Evolutionary conservation across 176 grass and related monocot species (phyloP).

Genomic region (Saccharum spontaneum): DNA sequence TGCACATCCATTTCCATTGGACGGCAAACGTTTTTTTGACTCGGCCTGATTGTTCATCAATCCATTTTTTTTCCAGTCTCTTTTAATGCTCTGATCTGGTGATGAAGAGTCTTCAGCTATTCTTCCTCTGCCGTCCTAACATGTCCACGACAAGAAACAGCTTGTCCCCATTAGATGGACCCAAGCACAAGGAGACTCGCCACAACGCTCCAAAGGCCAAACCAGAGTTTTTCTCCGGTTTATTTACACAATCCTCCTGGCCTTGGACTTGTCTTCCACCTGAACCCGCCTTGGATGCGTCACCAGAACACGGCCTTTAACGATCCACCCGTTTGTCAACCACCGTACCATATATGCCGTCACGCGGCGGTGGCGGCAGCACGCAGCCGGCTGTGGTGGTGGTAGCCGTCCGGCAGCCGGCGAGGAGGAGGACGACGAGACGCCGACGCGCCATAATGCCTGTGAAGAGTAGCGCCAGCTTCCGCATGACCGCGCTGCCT

Average conservation of each 20-base stretch:
- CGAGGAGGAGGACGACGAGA: too few relatives aligned
- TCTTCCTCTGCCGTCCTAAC: conserved; percentile 24
- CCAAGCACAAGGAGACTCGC: conserved; percentile 11
- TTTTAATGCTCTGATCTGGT: not conserved
- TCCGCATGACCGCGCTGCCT: conserved; percentile 35
- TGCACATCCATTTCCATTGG: not conserved
- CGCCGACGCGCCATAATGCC: conserved; percentile 8
- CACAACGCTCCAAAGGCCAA: conserved; percentile 1
- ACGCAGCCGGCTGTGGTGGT: conserved; percentile 12
- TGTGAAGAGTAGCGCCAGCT: conserved; percentile 46
- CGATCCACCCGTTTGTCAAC: too few relatives aligned
- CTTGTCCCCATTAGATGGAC: not conserved
- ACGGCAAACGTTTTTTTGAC: conserved; percentile 1
- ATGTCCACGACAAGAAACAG: not conserved
- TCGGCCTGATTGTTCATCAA: not conserved
- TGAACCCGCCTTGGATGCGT: conserved; percentile 14
- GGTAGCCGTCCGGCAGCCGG: not conserved
- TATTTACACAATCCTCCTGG: not conserved
- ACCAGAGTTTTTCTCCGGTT: not conserved
- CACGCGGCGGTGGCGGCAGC: not conserved
- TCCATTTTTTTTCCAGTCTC: not conserved
- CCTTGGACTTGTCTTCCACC: not conserved
- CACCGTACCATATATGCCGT: not conserved
- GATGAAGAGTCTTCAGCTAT: not conserved
- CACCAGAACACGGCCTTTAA: not conserved